A percentile compares a stretch with the other conserved stretches of the same genome.
Conservation (phyloP, 352 stramenopile species). For the Hyaloperonospora arabidopsidis region DNA sequence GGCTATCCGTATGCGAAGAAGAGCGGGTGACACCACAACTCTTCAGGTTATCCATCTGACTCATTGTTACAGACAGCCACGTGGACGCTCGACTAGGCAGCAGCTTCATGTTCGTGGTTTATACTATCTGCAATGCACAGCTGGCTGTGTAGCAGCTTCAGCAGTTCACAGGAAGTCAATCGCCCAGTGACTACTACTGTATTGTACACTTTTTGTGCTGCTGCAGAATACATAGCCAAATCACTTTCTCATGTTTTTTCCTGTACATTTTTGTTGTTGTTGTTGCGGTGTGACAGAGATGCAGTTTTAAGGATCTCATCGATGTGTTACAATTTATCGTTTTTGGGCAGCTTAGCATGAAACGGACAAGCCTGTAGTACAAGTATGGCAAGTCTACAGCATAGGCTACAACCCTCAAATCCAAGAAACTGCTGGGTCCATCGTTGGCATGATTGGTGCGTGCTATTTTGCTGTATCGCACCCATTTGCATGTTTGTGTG, state of each 20-base stretch:
- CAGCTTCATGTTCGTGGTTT: conserved; percentile 20
- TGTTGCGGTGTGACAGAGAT: conserved; percentile 23
- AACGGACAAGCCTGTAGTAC: conserved; percentile 8
- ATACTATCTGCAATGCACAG: conserved; percentile 9
- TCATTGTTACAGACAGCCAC: conserved; percentile 8
- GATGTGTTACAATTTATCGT: conserved; percentile 30
- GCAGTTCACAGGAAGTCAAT: conserved; percentile 19
- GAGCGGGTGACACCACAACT: conserved; percentile 51
- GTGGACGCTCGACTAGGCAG: conserved; percentile 6
- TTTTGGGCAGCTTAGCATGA: conserved; percentile 20
- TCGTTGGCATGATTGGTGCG: background rate
- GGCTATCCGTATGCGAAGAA: conserved; percentile 80
- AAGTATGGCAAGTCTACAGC: conserved; percentile 17
- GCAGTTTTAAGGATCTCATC: conserved; percentile 28
- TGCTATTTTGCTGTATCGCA: conserved; percentile 8
- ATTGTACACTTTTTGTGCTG: conserved; percentile 27
- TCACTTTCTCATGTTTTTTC: conserved; percentile 8
- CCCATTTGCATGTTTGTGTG: conserved; percentile 7
- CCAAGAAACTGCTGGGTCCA: conserved; percentile 2
- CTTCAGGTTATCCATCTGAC: conserved; percentile 29
- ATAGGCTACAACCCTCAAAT: conserved; percentile 14
- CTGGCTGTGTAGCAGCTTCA: conserved; percentile 11
- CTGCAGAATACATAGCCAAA: conserved; percentile 30
- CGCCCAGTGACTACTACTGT: conserved; percentile 10
- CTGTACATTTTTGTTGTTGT: conserved; percentile 1